These are phyloP conservation scores for Phytophthora pinifolia DNA, from an alignment of 352 stramenopile genomes.

Conservation along the genomic window DNA sequence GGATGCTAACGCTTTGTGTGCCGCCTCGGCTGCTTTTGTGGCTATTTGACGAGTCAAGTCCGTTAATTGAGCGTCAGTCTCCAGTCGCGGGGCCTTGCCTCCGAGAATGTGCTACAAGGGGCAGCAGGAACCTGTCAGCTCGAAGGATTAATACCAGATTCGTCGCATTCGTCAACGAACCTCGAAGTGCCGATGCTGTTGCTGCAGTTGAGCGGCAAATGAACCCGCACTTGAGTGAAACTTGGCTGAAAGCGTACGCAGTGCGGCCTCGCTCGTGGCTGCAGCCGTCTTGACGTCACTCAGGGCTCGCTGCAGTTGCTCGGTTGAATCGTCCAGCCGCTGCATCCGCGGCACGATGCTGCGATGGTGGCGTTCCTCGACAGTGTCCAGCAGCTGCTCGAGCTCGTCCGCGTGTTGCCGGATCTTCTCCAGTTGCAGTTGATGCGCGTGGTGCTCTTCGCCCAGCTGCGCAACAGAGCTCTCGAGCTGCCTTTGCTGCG, in stretches of 20 bases:
- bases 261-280: constrained; percentile 23
- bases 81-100: constrained; percentile 22
- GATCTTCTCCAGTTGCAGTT: constrained; percentile 13
- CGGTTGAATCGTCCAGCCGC: constrained; percentile 15
- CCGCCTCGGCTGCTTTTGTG: constrained; percentile 15
- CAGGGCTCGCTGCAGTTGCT: constrained; percentile 22
- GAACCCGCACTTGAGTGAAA: constrained; percentile 30
- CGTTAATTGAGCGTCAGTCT: constrained; percentile 17
- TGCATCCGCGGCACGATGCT: constrained; percentile 14
- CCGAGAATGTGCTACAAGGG: constrained; percentile 17
- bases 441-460: constrained; percentile 3
- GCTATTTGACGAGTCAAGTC: constrained; percentile 23
- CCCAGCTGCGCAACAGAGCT: constrained; percentile 11
- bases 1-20: constrained; percentile 18
- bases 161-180: constrained; percentile 11
- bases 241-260: constrained; percentile 39
- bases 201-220: constrained; percentile 28
- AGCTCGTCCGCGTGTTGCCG: constrained; percentile 17
- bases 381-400: constrained; percentile 15
- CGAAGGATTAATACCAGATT: not conserved
- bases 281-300: constrained; percentile 19
- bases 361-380: constrained; percentile 18
- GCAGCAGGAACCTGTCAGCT: constrained; percentile 7
- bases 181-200: constrained; percentile 33
- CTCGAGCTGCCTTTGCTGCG: constrained; percentile 13